A percentile compares a stretch with the other conserved stretches of the same genome.
Conservation (phyloP, 805 yeast species). For the Candida peoriensis region DNA sequence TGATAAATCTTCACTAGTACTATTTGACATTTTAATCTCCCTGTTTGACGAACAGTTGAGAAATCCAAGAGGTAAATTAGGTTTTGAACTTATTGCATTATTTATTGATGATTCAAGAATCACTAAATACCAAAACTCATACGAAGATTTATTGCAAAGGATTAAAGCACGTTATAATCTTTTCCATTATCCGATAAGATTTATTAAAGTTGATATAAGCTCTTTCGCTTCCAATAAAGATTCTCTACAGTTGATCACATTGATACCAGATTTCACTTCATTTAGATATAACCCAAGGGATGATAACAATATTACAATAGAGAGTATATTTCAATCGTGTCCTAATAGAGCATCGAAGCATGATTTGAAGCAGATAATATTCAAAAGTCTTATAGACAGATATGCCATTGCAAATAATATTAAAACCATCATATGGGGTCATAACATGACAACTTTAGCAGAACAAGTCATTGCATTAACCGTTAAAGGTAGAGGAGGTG, state of each 20-base stretch:
- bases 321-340: constrained; percentile 33
- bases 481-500: constrained; percentile 81
- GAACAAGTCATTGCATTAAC: constrained; percentile 74
- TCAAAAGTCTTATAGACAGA: constrained; percentile 39
- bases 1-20: constrained; percentile 62
- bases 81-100: constrained; percentile 55
- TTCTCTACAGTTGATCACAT: constrained; percentile 26
- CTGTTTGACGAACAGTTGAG: constrained; percentile 56
- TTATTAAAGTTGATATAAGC: constrained; percentile 38
- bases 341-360: constrained; percentile 58
- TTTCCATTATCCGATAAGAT: constrained; percentile 28
- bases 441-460: constrained; percentile 79
- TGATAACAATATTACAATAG: constrained; percentile 15
- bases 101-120: constrained; percentile 38
- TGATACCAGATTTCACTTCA: constrained; percentile 24
- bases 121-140: constrained; percentile 11
- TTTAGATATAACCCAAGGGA: constrained; percentile 8
- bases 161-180: constrained; percentile 18
- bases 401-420: constrained; percentile 42
- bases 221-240: constrained; percentile 31
- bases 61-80: constrained; percentile 62
- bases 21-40: constrained; percentile 61
- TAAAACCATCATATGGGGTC: constrained; percentile 64
- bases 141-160: constrained; percentile 9
- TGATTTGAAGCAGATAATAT: constrained; percentile 50